Evolutionary conservation across 495 filamentous ascomycete genomes (phyloP).

Genomic region (Aspergillus biplanus): DNA sequence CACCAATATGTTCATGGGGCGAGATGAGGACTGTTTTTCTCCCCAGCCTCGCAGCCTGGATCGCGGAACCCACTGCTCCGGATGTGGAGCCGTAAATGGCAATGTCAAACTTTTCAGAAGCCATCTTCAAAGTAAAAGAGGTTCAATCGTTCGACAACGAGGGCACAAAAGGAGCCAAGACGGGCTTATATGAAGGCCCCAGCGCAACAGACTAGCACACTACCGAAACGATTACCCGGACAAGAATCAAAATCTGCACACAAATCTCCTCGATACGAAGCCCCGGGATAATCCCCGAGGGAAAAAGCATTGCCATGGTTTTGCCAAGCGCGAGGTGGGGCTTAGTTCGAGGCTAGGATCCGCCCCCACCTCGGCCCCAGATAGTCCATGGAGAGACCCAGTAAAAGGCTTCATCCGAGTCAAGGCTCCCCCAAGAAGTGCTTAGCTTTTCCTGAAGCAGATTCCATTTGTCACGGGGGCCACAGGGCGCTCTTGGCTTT

Average conservation of each 20-base stretch:
- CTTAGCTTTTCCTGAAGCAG: no score
- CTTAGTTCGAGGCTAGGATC: no score
- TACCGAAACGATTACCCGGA: background rate
- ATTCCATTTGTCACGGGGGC: no score
- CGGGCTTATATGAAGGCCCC: background rate
- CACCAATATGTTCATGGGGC: conserved; percentile 6
- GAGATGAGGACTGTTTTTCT: conserved; percentile 1
- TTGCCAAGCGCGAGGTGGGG: background rate
- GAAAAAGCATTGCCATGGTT: background rate
- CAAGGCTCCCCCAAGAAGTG: background rate
- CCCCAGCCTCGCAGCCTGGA: conserved; percentile 1
- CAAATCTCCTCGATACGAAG: background rate
- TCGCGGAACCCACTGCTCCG: conserved; percentile 1
- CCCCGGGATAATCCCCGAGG: background rate
- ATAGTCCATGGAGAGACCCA: background rate
- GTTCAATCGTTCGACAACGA: background rate
- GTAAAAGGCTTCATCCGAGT: background rate
- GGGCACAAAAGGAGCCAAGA: background rate
- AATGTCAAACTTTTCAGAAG: conserved; percentile 1
- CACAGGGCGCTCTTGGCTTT: no score
- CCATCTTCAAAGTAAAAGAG: background rate
- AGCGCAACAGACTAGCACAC: background rate
- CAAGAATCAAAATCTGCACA: background rate
- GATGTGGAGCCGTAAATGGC: conserved; percentile 6
- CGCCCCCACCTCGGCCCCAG: background rate